Conservation (phyloP, 352 stramenopile genomes). For the Bremia lactucae region DNA sequence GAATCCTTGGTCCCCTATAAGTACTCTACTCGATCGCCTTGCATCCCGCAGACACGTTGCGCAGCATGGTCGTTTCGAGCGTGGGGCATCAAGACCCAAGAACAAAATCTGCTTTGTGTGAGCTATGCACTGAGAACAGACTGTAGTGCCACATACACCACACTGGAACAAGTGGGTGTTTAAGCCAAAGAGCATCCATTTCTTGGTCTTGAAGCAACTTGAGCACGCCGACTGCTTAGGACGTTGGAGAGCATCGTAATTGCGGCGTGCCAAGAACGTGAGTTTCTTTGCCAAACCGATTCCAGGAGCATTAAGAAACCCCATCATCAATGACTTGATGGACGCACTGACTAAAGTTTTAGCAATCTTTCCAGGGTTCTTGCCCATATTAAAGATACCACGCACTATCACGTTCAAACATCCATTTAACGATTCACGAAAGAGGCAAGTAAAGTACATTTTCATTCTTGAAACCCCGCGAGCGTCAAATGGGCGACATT, state of each 20-base stretch:
- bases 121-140: constrained; percentile 24
- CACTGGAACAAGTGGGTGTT: constrained; percentile 14
- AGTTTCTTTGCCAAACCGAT: constrained; percentile 42
- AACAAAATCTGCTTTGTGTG: constrained; percentile 21
- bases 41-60: constrained; percentile 22
- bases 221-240: constrained; percentile 7
- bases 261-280: constrained; percentile 23
- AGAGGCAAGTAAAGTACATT: constrained; percentile 24
- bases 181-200: constrained; percentile 6
- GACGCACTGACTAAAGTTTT: constrained; percentile 15
- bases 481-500: constrained; percentile 22
- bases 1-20: constrained; percentile 13
- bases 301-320: constrained; percentile 23
- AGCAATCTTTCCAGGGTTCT: constrained; percentile 12
- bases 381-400: constrained; percentile 28
- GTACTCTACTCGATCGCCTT: constrained; percentile 11
- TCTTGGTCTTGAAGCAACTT: constrained; percentile 20
- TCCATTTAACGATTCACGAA: constrained; percentile 19
- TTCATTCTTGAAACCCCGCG: constrained; percentile 18
- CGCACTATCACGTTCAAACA: constrained; percentile 27
- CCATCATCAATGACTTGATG: constrained; percentile 23
- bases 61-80: constrained; percentile 18
- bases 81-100: constrained; percentile 8
- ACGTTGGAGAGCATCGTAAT: not conserved
- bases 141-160: constrained; percentile 11